phyloP scores from a whole-genome alignment of 257 asterid genomes.

The Salvia hispanica region DNA sequence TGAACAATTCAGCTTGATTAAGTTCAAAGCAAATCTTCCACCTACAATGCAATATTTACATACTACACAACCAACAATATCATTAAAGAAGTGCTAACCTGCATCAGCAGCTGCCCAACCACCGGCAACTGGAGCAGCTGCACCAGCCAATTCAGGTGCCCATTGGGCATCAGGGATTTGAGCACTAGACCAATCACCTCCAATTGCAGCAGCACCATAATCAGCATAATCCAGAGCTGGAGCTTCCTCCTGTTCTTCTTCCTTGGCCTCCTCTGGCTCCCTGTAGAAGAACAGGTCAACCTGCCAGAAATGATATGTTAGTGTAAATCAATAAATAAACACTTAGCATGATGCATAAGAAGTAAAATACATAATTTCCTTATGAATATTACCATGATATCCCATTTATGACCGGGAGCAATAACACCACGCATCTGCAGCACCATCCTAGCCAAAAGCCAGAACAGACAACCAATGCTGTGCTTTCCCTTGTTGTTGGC shows the following conservation, averaged over 20 bases:
- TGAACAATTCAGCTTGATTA: too few relatives aligned
- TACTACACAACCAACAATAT: not conserved
- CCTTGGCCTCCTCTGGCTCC: constrained; percentile 52
- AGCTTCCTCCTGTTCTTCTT: constrained; percentile 46
- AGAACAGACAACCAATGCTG: constrained; percentile 56
- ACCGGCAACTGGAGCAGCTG: constrained; percentile 31
- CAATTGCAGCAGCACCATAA: constrained; percentile 29
- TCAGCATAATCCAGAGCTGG: constrained; percentile 49
- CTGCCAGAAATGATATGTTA: constrained; percentile 19
- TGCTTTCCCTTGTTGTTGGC: constrained; percentile 61
- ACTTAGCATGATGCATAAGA: not conserved
- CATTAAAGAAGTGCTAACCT: constrained; percentile 31
- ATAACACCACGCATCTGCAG: constrained; percentile 53
- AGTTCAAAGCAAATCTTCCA: not conserved
- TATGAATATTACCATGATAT: constrained; percentile 42
- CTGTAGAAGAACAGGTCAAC: constrained; percentile 51
- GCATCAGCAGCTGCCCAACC: constrained; percentile 43
- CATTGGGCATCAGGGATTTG: constrained; percentile 52
- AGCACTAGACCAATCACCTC: constrained; percentile 50
- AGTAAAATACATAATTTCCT: not conserved
- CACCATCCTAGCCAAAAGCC: constrained; percentile 60
- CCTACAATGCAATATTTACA: not conserved
- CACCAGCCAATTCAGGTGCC: constrained; percentile 35
- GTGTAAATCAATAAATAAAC: too few relatives aligned
- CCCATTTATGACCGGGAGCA: constrained; percentile 54